Percentiles rank a stretch among this genome's conserved stretches.
phyloP scores from a whole-genome alignment of 352 stramenopile genomes.

The Elongisporangium anandrum region DNA sequence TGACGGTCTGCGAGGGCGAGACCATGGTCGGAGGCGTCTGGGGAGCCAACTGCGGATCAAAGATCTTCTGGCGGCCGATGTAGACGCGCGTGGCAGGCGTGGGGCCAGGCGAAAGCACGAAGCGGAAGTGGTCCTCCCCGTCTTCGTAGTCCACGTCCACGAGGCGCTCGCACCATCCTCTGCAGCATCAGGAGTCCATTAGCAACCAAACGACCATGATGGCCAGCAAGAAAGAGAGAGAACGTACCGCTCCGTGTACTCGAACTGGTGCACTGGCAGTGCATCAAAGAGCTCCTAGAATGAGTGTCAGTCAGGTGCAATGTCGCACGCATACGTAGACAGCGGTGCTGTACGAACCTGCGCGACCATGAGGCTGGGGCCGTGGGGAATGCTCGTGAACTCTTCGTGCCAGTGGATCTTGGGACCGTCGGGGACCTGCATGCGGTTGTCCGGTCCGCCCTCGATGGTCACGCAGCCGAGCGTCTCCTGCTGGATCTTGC shows the following conservation, averaged over 20 bases:
- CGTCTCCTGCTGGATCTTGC: conserved; percentile 87
- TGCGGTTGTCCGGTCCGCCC: conserved; percentile 26
- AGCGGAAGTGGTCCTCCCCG: conserved; percentile 85
- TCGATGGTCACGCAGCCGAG: conserved; percentile 48
- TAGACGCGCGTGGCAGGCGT: conserved; percentile 90
- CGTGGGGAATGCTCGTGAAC: conserved; percentile 66
- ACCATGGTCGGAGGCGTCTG: conserved; percentile 16
- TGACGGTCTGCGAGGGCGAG: conserved; percentile 14
- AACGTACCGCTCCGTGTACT: conserved; percentile 85
- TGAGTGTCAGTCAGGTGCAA: neutral
- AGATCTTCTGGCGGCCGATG: conserved; percentile 78
- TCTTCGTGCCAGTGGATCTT: conserved; percentile 87
- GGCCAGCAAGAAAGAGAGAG: neutral
- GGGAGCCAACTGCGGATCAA: conserved; percentile 42
- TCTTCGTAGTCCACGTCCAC: conserved; percentile 89
- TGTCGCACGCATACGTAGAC: no score
- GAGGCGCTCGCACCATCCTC: conserved; percentile 92
- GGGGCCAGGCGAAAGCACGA: conserved; percentile 90
- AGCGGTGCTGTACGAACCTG: conserved; percentile 32
- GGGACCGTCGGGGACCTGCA: conserved; percentile 46
- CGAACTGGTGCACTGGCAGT: conserved; percentile 93
- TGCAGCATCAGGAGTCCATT: conserved; percentile 12
- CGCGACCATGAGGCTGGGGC: conserved; percentile 85
- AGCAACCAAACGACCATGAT: neutral
- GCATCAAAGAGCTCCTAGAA: conserved; percentile 92